Conservation (phyloP, 2,329 filamentous ascomycete species). For the Fusarium transvaalense region DNA sequence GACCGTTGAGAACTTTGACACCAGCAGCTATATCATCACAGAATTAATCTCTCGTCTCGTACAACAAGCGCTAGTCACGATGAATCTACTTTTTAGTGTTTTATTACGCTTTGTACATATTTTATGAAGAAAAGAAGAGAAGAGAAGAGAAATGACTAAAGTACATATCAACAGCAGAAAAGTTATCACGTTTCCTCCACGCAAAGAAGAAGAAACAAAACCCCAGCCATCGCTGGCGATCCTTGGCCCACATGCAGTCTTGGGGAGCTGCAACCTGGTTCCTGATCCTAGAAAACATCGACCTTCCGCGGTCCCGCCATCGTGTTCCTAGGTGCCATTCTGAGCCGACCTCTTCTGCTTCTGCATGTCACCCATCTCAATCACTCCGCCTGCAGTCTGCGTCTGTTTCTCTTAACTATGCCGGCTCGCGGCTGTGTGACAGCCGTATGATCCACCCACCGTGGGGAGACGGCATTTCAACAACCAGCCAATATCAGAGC, state of each 20-base stretch:
- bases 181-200: neutral
- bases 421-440: slow-evolving; percentile 48
- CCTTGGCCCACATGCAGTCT: slow-evolving; percentile 10
- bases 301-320: slow-evolving; percentile 31
- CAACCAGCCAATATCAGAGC: slow-evolving; percentile 66
- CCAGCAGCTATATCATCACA: slow-evolving; percentile 38
- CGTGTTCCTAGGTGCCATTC: too few species aligned
- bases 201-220: slow-evolving; percentile 29
- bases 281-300: slow-evolving; percentile 17
- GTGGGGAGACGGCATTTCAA: slow-evolving; percentile 43
- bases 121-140: neutral
- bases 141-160: neutral
- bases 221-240: slow-evolving; percentile 27
- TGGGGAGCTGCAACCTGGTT: slow-evolving; percentile 15
- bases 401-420: slow-evolving; percentile 38
- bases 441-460: slow-evolving; percentile 44
- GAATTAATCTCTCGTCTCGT: slow-evolving; percentile 27
- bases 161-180: neutral
- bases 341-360: slow-evolving; percentile 22
- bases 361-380: slow-evolving; percentile 48
- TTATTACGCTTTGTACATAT: neutral
- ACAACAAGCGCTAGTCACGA: slow-evolving; percentile 13
- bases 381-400: slow-evolving; percentile 35
- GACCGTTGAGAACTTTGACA: slow-evolving; percentile 24
- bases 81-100: neutral